These are phyloP conservation scores for Carex pumila DNA, from an alignment of 176 grass and related monocot species.

Conservation along the genomic window DNA sequence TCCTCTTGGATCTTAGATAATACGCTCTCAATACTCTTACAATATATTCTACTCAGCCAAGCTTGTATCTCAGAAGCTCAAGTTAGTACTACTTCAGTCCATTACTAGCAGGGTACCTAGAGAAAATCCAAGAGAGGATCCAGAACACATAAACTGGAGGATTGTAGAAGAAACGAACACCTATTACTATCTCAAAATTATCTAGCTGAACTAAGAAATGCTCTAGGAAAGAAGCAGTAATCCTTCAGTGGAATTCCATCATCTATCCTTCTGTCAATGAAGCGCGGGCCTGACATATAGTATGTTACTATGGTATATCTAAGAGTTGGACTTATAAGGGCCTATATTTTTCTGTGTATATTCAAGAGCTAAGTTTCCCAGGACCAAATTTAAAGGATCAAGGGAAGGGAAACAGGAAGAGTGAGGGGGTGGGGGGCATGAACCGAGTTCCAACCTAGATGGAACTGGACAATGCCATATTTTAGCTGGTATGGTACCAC, in stretches of 20 bases:
- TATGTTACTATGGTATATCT: not conserved
- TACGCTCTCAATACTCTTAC: not conserved
- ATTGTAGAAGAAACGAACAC: not conserved
- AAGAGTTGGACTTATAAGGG: not conserved
- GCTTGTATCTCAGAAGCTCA: not conserved
- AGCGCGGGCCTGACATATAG: not conserved
- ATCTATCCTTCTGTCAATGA: conserved; percentile 12
- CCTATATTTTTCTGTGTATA: not conserved
- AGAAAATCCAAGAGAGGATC: not conserved
- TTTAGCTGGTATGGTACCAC: not conserved
- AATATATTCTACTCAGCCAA: not conserved
- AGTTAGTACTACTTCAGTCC: not conserved
- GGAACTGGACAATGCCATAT: not conserved
- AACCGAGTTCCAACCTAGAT: not conserved
- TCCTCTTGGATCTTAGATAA: not conserved
- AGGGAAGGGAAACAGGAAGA: too few relatives aligned
- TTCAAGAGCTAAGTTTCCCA: not conserved
- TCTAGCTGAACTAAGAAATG: not conserved
- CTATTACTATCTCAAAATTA: not conserved
- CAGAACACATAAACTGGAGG: not conserved
- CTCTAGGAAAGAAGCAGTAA: not conserved
- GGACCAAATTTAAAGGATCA: not conserved
- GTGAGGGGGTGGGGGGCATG: too few relatives aligned
- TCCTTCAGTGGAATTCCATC: not conserved
- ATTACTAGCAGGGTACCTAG: not conserved